Percentiles rank a stretch among this genome's conserved stretches.
phyloP scores from a whole-genome alignment of 371 early-diverging fungal species.

The Mortierella sp. region DNA sequence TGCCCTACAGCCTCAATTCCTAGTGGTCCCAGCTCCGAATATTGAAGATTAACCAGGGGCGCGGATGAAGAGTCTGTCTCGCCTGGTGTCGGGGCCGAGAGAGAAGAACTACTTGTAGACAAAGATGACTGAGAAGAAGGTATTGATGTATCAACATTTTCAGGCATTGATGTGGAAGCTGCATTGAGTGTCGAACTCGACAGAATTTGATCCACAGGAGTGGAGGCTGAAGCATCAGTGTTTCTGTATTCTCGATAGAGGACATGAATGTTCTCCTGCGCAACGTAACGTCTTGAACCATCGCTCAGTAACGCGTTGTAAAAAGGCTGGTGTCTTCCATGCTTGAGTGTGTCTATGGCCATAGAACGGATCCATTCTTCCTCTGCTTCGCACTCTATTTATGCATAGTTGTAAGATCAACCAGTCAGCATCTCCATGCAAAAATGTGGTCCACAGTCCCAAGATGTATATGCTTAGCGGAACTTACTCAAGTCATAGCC shows the following conservation, averaged over 20 bases:
- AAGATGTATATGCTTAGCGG: background rate
- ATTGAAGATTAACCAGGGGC: slow-evolving; percentile 7
- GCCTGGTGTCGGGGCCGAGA: background rate
- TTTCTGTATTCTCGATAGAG: slow-evolving; percentile 32
- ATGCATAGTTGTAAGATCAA: background rate
- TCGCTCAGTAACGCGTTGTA: slow-evolving; percentile 47
- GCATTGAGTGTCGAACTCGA: background rate
- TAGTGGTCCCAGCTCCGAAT: slow-evolving; percentile 48
- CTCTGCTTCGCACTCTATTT: slow-evolving; percentile 41
- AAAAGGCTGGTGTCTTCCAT: slow-evolving; percentile 51
- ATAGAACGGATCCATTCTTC: slow-evolving; percentile 45
- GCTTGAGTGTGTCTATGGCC: slow-evolving; percentile 30
- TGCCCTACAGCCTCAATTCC: slow-evolving; percentile 46
- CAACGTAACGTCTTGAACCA: slow-evolving; percentile 45
- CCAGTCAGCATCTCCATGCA: background rate
- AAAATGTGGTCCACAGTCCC: background rate
- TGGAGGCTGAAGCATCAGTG: background rate
- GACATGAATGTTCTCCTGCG: slow-evolving; percentile 53
- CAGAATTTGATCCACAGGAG: slow-evolving; percentile 22
- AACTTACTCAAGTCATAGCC: slow-evolving; percentile 56
- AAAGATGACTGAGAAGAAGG: background rate
- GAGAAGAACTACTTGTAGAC: background rate
- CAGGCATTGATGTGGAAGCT: background rate
- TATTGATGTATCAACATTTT: background rate
- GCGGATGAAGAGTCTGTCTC: background rate